Evolutionary conservation across 352 stramenopile genomes (phyloP).

Genomic region (Globisporangium cederbergense): DNA sequence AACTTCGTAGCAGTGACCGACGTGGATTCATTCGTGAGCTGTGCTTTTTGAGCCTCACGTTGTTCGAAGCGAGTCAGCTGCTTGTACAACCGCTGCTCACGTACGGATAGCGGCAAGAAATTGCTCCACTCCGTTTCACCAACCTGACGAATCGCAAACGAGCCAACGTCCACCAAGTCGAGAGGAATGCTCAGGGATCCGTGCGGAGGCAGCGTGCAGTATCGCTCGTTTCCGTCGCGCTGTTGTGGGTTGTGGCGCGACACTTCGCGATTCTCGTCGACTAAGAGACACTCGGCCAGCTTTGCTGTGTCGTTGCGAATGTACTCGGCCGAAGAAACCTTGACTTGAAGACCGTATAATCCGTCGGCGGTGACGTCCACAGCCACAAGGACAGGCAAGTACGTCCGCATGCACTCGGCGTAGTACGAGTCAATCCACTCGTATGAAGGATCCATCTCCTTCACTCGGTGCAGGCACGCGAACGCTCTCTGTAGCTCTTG

Average conservation of each 20-base stretch:
- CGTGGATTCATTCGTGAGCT: constrained; percentile 44
- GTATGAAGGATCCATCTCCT: constrained; percentile 64
- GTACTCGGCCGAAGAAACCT: constrained; percentile 58
- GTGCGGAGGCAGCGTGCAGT: constrained; percentile 50
- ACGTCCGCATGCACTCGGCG: constrained; percentile 54
- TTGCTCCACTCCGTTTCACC: constrained; percentile 87
- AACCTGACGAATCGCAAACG: constrained; percentile 80
- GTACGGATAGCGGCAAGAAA: constrained; percentile 58
- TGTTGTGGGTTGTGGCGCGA: constrained; percentile 62
- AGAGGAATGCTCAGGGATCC: constrained; percentile 67
- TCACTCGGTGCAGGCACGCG: constrained; percentile 68
- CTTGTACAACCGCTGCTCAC: constrained; percentile 74
- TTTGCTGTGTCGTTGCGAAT: constrained; percentile 83
- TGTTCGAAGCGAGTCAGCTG: constrained; percentile 71
- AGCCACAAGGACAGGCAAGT: constrained; percentile 66
- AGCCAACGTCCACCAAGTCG: constrained; percentile 61
- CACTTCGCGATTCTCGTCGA: constrained; percentile 45
- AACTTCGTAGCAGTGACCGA: constrained; percentile 40
- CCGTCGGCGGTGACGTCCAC: constrained; percentile 71
- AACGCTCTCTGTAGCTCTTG: constrained; percentile 71
- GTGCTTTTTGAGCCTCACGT: constrained; percentile 52
- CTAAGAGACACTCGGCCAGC: constrained; percentile 65
- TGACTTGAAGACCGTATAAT: constrained; percentile 75
- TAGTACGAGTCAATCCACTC: constrained; percentile 88
- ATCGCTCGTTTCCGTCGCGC: constrained; percentile 38